Conservation (phyloP, 139 green algal species). For the Mychonastes homosphaera region DNA sequence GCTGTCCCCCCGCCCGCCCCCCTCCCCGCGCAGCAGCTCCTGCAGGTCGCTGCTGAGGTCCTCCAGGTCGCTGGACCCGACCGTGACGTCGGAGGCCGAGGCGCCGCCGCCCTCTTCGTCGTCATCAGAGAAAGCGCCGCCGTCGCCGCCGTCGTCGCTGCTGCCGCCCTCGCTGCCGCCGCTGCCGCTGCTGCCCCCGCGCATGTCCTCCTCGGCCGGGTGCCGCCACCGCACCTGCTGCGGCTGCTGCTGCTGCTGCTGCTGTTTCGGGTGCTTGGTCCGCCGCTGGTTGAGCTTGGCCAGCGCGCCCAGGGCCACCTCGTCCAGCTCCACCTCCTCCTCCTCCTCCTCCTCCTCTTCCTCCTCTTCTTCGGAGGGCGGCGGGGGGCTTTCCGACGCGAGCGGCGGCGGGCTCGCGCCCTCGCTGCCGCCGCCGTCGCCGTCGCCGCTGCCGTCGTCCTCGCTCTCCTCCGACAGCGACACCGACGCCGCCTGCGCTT, state of each 20-base stretch:
- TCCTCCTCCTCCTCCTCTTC: background rate
- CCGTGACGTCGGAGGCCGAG: background rate
- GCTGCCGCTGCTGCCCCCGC: background rate
- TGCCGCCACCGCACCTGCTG: background rate
- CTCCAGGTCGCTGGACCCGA: background rate
- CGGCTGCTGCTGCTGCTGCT: too few species aligned
- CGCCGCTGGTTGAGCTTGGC: background rate
- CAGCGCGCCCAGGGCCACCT: background rate
- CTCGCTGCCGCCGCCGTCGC: background rate
- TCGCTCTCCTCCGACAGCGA: too few species aligned
- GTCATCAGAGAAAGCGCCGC: background rate
- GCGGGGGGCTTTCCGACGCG: too few species aligned
- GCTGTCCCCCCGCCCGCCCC: too few species aligned
- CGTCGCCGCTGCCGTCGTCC: background rate
- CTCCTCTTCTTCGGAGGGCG: background rate
- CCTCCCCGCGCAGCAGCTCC: too few species aligned
- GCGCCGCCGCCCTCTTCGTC: background rate
- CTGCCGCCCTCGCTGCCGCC: background rate
- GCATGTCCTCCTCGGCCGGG: background rate
- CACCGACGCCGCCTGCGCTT: too few species aligned
- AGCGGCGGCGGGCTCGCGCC: background rate
- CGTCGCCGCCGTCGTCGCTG: background rate
- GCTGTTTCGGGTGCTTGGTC: too few species aligned
- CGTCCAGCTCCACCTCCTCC: conserved; percentile 4
- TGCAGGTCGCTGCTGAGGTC: too few species aligned